Evolutionary conservation across 257 asterid genomes (phyloP), one percentile per base, ranked within the genome.

Genomic region (Rehmannia glutinosa): DNA sequence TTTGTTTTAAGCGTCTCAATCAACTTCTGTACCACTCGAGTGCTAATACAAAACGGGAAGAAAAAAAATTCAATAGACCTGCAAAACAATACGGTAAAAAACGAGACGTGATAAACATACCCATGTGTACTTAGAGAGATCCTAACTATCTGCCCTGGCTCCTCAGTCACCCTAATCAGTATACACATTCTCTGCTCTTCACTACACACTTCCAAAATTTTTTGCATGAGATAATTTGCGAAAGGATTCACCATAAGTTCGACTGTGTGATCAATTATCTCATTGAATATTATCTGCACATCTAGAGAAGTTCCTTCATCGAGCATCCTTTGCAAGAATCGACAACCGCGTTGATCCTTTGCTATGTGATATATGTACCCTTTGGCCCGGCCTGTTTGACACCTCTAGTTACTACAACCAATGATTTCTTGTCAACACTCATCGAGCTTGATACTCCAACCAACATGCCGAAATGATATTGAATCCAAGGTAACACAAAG

Each of bases 171-270:
- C 82, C 80, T 87, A 17, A 80, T 69, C 54, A 91, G 74, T 72
- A 95, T 84, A 64, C 80, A 79, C 87, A 82, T 84, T 63, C 91
- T 83, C 73, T 95, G 99, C 64, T 86, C 94, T 72, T 95, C 99
- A 71, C 69, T 82, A 85, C 99, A 89, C 62, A 85, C 96, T 25
- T 89, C 97, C 82, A 95, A 71, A 72, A 95, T 58, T 41, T 91
- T 94, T 51, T 95, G 99, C 88, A 95, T 86, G 39, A 95, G 96
- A 84, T 91, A 95, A 78, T 95, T 95, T 59, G 97, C 99, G 65
- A 95, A 91, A 10, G 95, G 97, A 39, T 87, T 85, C 81, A 83
- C 89, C 97, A 89, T 95, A 30, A 95, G 96, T 23, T 91, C 99
- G 49, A 81, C 87, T 2, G 78, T 86, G 43, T 95, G 92, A 56